Percentiles rank a stretch among this genome's conserved stretches.
Conservation (phyloP, 169 alveolate genomes). For the Pseudocohnilembus persalinus region DNA sequence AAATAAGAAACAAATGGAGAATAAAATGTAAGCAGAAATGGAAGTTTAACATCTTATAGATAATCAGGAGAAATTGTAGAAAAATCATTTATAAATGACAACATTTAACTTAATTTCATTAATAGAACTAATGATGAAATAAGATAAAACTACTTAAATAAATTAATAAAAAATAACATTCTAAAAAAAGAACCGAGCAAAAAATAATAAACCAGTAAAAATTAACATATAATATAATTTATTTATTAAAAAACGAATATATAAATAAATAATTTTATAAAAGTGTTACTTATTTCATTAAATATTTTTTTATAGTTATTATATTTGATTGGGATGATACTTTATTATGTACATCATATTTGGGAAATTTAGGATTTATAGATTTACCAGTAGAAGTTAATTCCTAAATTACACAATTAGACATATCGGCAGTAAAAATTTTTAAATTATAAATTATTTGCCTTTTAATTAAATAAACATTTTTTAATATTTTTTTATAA, state of each 20-base stretch:
- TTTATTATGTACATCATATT: conserved; percentile 88
- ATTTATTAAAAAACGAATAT: not conserved
- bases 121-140: conserved; percentile 15
- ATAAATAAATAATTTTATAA: not conserved
- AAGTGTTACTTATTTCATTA: not conserved
- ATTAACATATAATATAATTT: not conserved
- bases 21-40: too few species aligned
- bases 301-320: conserved; percentile 42
- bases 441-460: not conserved
- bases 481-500: not conserved
- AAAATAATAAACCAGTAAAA: conserved; percentile 30
- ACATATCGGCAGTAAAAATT: conserved; percentile 39
- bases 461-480: not conserved
- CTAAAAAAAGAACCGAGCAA: not conserved
- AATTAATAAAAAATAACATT: conserved; percentile 19
- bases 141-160: conserved; percentile 25
- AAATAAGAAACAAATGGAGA: too few species aligned
- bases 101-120: conserved; percentile 13
- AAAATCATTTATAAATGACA: not conserved
- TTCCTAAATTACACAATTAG: conserved; percentile 27
- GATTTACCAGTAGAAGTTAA: conserved; percentile 31
- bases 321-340: conserved; percentile 98
- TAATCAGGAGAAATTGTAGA: too few species aligned
- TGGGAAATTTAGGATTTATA: conserved; percentile 36
- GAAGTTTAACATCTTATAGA: not conserved